These are phyloP conservation scores for Suillus subaureus DNA, from an alignment of 768 basidiomycete genomes.

Conservation along the genomic window DNA sequence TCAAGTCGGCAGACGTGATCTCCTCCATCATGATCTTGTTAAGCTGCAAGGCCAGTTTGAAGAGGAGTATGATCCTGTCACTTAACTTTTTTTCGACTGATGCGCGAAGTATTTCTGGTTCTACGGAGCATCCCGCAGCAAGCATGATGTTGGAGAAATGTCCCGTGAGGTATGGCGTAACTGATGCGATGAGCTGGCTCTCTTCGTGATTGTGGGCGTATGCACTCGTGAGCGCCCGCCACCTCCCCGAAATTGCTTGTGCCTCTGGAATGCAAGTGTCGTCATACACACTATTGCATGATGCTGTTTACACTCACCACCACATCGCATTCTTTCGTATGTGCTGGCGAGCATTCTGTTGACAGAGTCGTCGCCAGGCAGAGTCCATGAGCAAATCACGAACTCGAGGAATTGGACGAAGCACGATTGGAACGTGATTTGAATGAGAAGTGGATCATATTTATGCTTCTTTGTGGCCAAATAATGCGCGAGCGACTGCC, in stretches of 20 bases:
- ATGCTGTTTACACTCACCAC: constrained; percentile 32
- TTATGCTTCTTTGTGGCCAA: constrained; percentile 31
- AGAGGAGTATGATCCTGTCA: constrained; percentile 39
- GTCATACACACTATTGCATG: neutral
- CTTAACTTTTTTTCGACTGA: constrained; percentile 41
- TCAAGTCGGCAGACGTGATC: constrained; percentile 35
- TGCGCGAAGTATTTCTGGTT: constrained; percentile 32
- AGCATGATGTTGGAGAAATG: constrained; percentile 8
- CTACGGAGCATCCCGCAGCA: constrained; percentile 9
- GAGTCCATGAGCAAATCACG: constrained; percentile 30
- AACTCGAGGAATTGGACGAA: constrained; percentile 27
- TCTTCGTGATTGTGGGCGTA: constrained; percentile 23
- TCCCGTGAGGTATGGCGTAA: neutral
- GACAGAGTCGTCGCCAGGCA: constrained; percentile 24
- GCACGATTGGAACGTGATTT: constrained; percentile 38
- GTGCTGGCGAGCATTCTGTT: constrained; percentile 27
- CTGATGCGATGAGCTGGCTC: neutral
- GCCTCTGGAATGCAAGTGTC: constrained; percentile 33
- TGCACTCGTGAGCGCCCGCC: constrained; percentile 44
- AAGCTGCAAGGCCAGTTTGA: constrained; percentile 43
- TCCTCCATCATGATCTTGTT: constrained; percentile 40
- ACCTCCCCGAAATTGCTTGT: constrained; percentile 47
- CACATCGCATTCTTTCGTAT: constrained; percentile 37
- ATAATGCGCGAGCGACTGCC: constrained; percentile 25
- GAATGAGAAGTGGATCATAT: constrained; percentile 38